Conservation (phyloP, 352 stramenopile species). For the Globisporangium uncinulatum region DNA sequence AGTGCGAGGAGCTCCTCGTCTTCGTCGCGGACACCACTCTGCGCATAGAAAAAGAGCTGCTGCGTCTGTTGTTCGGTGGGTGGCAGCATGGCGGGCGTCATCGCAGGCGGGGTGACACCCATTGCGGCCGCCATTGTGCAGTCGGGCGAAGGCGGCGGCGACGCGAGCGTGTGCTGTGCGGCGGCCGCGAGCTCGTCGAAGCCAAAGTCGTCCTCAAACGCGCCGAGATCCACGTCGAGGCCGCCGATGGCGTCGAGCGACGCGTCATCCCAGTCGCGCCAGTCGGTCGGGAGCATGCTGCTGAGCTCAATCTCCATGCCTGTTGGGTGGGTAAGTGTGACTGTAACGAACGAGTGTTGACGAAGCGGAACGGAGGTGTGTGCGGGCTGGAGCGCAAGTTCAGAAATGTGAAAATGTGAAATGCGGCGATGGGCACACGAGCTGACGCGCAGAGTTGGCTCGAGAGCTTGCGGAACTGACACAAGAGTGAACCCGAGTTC, state of each 20-base stretch:
- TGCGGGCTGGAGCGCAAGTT: conserved; percentile 12
- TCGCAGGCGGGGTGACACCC: background rate
- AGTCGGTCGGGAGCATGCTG: conserved; percentile 21
- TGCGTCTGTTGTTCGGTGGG: conserved; percentile 18
- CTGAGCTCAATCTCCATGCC: conserved; percentile 18
- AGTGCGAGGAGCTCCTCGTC: conserved; percentile 17
- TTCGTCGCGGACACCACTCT: conserved; percentile 6
- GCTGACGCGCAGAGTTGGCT: no score
- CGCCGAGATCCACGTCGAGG: conserved; percentile 51
- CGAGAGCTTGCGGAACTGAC: no score
- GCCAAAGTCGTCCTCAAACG: conserved; percentile 54
- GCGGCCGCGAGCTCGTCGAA: conserved; percentile 26
- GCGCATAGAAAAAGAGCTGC: conserved; percentile 10
- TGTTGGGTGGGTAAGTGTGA: no score
- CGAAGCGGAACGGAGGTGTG: background rate
- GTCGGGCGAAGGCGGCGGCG: conserved; percentile 23
- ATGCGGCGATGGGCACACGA: background rate
- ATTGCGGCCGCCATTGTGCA: conserved; percentile 4
- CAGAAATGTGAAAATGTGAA: conserved; percentile 16
- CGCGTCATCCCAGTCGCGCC: conserved; percentile 39
- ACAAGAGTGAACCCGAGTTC: no score
- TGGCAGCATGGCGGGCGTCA: background rate
- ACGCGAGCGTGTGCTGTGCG: conserved; percentile 9
- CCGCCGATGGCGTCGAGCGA: conserved; percentile 24
- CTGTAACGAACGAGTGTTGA: background rate